Base-by-base conservation (phyloP, 805 yeast genomes). In the Scheffersomyces coipomensis region DNA sequence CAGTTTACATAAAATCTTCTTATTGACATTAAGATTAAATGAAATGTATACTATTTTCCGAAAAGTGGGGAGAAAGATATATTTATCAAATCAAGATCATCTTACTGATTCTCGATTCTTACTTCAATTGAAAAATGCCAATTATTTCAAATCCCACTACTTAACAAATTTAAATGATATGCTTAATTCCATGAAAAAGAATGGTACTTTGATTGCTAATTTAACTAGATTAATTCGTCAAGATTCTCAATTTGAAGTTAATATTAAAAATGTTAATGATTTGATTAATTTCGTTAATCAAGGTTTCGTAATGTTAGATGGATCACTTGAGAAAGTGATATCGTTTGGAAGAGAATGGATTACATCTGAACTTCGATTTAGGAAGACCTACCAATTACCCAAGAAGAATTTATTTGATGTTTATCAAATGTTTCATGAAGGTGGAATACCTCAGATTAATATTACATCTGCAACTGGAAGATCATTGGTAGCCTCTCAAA, bases 31-130 rank as follows among this genome's bases (percentile, higher is more conserved):
- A 25, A 58, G 78, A 34, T 50, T 75, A 30, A 78, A 80, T 32
- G 83, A 78, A 47, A 39, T 77, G 23, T 77, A 76, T 48, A 62
- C 71, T 4, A 56, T 73, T 2, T 47, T 74, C 17, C 60, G 83
- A 35, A 65, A 65, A 42, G 60, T 71, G 37, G 81, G 81, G 3
- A 64, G 77, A 42, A 68, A 71, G 33, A 50, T 74, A 5, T 75
- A 66, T 46, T 55, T 67, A 18, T 69, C 76, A 29, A 76, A 78
- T 53, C 52, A 60, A 37, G 56, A 58, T 8, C 71, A 64, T 39
- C 55, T 75, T n/a, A 56, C 62, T 36, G 77, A 75, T 46, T 68
- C 68, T 36, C 65, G 68, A 37, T 56, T 73, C 16, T 43, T 58
- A 9, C 47, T 53, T 33, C 55, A 55, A 43, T 49, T 55, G 15